phyloP scores from a whole-genome alignment of 257 asterid genomes.

The Solanum etuberosum region DNA sequence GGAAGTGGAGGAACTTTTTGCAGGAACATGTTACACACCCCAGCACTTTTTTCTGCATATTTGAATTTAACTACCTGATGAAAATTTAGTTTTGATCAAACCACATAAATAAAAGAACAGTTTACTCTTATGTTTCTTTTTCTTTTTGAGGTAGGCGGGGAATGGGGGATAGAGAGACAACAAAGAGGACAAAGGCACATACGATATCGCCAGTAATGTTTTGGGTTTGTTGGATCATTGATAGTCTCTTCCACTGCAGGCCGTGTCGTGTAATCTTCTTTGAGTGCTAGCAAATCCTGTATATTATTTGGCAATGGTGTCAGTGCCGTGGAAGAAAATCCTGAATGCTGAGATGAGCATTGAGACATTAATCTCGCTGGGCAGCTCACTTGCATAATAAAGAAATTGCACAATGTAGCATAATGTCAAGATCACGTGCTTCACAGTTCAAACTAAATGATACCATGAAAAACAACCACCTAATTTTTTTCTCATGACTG shows the following conservation, averaged over 20 bases:
- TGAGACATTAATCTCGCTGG: not conserved
- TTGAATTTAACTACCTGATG: not conserved
- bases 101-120: not conserved
- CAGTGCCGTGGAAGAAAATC: not conserved
- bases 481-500: not conserved
- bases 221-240: slow-evolving; percentile 93
- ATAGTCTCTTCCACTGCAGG: slow-evolving; percentile 93
- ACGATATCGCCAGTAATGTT: slow-evolving; percentile 95
- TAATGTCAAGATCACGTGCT: not conserved
- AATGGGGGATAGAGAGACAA: not conserved
- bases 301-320: not conserved
- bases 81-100: not conserved
- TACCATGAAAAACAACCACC: not conserved
- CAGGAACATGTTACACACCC: not conserved
- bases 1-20: not conserved
- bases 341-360: not conserved
- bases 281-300: slow-evolving; percentile 87
- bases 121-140: not conserved
- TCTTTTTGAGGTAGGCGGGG: not conserved
- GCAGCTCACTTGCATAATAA: not conserved
- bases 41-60: not conserved
- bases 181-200: slow-evolving; percentile 11
- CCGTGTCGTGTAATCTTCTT: slow-evolving; percentile 71
- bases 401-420: not conserved
- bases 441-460: not conserved